Conservation (phyloP, 345 rosid species). For the Acer campestre region DNA sequence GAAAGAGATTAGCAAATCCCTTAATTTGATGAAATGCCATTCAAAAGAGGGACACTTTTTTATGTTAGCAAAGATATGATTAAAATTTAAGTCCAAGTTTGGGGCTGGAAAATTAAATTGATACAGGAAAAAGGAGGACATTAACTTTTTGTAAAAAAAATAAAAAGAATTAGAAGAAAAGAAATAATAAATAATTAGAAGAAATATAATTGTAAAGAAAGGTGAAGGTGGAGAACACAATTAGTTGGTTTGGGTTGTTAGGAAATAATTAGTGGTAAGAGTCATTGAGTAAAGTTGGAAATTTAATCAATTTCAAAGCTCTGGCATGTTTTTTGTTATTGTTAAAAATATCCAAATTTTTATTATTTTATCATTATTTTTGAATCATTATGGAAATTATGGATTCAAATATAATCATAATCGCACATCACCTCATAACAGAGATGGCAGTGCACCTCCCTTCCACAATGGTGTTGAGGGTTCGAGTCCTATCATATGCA, state of each 20-base stretch:
- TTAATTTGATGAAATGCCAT: constrained; percentile 1
- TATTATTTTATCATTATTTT: no score
- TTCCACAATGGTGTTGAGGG: no score
- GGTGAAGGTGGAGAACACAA: constrained; percentile 33
- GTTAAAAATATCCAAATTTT: no score
- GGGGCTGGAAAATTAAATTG: not conserved
- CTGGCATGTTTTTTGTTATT: not conserved
- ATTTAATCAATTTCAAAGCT: not conserved
- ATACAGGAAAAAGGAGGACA: not conserved
- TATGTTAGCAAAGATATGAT: not conserved
- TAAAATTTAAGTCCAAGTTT: not conserved
- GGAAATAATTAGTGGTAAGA: constrained; percentile 22
- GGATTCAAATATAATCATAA: no score
- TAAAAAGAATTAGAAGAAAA: not conserved
- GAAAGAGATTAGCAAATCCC: not conserved
- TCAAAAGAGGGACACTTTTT: constrained; percentile 7
- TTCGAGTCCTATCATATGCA: no score
- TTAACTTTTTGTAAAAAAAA: not conserved
- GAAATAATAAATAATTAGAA: constrained; percentile 15
- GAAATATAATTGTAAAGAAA: no score
- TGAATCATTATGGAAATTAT: no score
- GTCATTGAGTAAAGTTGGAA: constrained; percentile 9
- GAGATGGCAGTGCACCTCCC: no score
- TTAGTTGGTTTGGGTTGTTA: not conserved
- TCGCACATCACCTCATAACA: no score